These are phyloP conservation scores for Fusarium citri DNA, from an alignment of 2,329 filamentous ascomycete genomes.

Conservation along the genomic window DNA sequence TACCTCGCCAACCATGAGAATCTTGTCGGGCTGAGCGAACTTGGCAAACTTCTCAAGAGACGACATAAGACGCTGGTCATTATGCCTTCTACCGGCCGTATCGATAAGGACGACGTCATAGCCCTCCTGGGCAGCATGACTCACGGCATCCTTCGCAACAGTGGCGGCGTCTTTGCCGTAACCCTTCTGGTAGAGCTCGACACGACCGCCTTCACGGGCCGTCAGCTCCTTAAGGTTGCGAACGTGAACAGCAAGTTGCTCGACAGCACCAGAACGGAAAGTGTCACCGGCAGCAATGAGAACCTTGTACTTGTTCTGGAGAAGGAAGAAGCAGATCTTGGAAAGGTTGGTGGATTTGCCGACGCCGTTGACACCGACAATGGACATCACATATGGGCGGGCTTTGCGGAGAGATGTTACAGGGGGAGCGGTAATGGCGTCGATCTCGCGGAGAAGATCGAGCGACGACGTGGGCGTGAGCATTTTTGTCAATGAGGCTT, in stretches of 20 bases:
- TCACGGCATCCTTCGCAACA: slow-evolving; percentile 94
- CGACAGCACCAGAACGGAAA: slow-evolving; percentile 95
- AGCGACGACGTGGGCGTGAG: slow-evolving; percentile 94
- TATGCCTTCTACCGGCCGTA: slow-evolving; percentile 93
- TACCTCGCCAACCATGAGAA: slow-evolving; percentile 87
- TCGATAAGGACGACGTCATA: slow-evolving; percentile 98
- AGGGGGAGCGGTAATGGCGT: slow-evolving; percentile 77
- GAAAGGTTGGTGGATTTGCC: slow-evolving; percentile 98
- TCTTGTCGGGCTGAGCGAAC: slow-evolving; percentile 96
- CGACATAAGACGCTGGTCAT: slow-evolving; percentile 95
- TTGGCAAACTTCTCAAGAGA: slow-evolving; percentile 97
- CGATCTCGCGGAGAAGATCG: slow-evolving; percentile 93
- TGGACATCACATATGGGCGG: slow-evolving; percentile 96
- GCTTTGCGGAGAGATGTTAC: slow-evolving; percentile 70
- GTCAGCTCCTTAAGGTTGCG: slow-evolving; percentile 92
- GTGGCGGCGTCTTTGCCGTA: slow-evolving; percentile 98
- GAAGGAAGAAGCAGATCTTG: slow-evolving; percentile 97
- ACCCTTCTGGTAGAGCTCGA: slow-evolving; percentile 95
- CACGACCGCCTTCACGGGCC: slow-evolving; percentile 81
- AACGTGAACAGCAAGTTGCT: slow-evolving; percentile 95
- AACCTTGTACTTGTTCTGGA: slow-evolving; percentile 97
- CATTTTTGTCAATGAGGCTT: slow-evolving; percentile 92
- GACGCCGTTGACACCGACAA: slow-evolving; percentile 97
- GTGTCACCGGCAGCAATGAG: slow-evolving; percentile 95
- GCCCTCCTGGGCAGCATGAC: slow-evolving; percentile 76